These are phyloP conservation scores for Ganoderma lucidum DNA, from an alignment of 1,284 basidiomycete genomes.

Conservation along the genomic window DNA sequence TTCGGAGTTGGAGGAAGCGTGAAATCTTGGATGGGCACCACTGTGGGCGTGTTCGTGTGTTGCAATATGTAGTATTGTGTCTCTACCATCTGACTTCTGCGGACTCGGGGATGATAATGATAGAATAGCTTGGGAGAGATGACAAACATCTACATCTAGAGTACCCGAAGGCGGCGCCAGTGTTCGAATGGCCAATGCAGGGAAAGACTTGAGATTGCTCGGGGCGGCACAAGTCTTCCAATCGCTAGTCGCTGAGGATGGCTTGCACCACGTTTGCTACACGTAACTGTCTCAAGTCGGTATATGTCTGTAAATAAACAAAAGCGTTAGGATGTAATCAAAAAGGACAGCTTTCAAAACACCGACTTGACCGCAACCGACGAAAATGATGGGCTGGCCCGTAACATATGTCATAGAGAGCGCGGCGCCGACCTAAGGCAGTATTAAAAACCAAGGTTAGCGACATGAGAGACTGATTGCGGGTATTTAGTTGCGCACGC, in stretches of 20 bases:
- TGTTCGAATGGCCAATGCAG: not conserved
- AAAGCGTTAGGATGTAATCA: not conserved
- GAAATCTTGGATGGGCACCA: conserved; percentile 4
- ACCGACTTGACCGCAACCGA: conserved; percentile 90
- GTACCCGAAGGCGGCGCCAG: too few relatives aligned
- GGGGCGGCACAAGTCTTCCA: not conserved
- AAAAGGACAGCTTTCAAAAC: not conserved
- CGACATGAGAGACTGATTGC: not conserved
- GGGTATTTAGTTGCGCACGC: conserved; percentile 16
- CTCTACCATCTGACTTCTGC: not conserved
- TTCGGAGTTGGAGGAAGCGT: not conserved
- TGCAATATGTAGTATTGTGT: not conserved
- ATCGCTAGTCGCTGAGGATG: conserved; percentile 73
- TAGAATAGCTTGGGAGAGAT: not conserved
- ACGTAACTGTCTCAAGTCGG: conserved; percentile 87
- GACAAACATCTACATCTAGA: not conserved
- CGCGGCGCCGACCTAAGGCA: conserved; percentile 87
- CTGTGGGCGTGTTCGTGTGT: not conserved
- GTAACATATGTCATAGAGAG: conserved; percentile 98
- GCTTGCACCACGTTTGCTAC: conserved; percentile 95
- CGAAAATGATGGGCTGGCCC: conserved; percentile 95
- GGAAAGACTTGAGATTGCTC: not conserved
- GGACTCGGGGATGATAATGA: not conserved
- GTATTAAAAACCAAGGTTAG: conserved; percentile 4
- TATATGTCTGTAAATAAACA: conserved; percentile 77